Conservation (phyloP, 768 basidiomycete genomes). For the Postia placenta region DNA sequence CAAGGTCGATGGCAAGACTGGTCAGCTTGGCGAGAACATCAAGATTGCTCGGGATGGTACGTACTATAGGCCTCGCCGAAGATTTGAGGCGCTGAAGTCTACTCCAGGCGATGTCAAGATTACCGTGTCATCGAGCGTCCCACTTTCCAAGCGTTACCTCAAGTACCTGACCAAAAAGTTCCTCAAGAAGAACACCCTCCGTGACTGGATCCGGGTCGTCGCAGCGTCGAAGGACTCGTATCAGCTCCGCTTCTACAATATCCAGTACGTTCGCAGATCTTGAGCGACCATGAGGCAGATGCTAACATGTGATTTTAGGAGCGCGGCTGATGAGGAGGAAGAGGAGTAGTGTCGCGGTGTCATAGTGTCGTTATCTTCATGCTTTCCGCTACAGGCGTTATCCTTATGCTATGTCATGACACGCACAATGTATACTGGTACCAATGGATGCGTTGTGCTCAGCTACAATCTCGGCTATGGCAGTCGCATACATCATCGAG, state of each 20-base stretch:
- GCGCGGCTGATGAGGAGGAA: slow-evolving; percentile 45
- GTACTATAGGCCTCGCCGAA: slow-evolving; percentile 15
- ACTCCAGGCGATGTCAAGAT: slow-evolving; percentile 69
- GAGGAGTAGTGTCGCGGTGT: slow-evolving; percentile 51
- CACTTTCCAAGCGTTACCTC: slow-evolving; percentile 95
- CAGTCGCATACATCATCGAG: too few species aligned
- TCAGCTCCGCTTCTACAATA: slow-evolving; percentile 93
- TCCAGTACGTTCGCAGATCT: slow-evolving; percentile 67
- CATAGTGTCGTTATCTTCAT: slow-evolving; percentile 5
- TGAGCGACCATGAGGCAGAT: not conserved
- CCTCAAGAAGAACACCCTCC: slow-evolving; percentile 94
- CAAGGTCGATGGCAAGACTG: slow-evolving; percentile 89
- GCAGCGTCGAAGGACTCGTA: slow-evolving; percentile 91
- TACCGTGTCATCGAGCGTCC: slow-evolving; percentile 77
- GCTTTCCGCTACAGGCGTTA: slow-evolving; percentile 9
- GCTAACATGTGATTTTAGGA: slow-evolving; percentile 24
- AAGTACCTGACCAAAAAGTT: slow-evolving; percentile 99
- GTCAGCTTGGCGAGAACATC: slow-evolving; percentile 86
- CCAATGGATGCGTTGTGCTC: not conserved
- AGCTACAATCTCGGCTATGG: too few species aligned
- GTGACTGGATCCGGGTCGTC: slow-evolving; percentile 99
- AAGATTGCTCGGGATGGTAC: slow-evolving; percentile 83
- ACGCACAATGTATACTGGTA: slow-evolving; percentile 4
- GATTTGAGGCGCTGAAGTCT: not conserved
- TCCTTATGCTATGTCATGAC: slow-evolving; percentile 13